Evolutionary conservation across 1,284 basidiomycete genomes (phyloP), one percentile per base, ranked within the genome.

Genomic region (Trichosporon inkin): DNA sequence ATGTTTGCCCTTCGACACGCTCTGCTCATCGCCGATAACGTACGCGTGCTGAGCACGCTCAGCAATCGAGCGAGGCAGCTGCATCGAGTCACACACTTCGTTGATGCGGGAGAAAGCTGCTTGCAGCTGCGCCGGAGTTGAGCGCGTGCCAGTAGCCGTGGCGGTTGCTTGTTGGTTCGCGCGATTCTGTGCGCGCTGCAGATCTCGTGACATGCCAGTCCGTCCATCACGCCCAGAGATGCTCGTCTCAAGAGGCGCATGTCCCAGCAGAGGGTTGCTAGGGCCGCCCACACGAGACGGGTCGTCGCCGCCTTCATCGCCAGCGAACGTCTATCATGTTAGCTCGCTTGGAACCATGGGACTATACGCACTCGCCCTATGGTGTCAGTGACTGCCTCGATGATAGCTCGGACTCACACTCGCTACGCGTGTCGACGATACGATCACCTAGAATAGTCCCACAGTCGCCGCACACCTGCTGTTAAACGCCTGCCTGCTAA

Each of bases 231-330:
- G 86, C 78, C 92, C 94, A 62, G 91, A 92, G 74, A 99, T 97
- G 64, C 91, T 85, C 28, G 96, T 99, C 74, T 97, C 94, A 41
- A 84, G 78, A 20, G 68, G 56, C 35, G 72, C 68, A 40, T 68
- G 67, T 7, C 69, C 73, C 79, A 98, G 83, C 28, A 97, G 81
- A 56, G 94, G 92, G 75, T 97, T 93, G 40, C 88, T 86, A 39
- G 93, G 92, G 58, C 92, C 92, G 81, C 96, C 96, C 67, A 99
- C 96, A 90, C 96, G 96, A 69, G 95, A 99, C 60, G 95, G 95
- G 77, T 99, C 96, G 77, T 99, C 96, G 20, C 75, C 75, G 63
- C 95, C 94, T 81, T 98, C 95, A 77, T 99, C 93, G 71, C 93
- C 96, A 68, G 96, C 96, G 79, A 99, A 99, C 60, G 96, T 99